Evolutionary conservation across 169 alveolate species (phyloP), one percentile per base, ranked within the genome.

Genomic region (Toxoplasma gondii): DNA sequence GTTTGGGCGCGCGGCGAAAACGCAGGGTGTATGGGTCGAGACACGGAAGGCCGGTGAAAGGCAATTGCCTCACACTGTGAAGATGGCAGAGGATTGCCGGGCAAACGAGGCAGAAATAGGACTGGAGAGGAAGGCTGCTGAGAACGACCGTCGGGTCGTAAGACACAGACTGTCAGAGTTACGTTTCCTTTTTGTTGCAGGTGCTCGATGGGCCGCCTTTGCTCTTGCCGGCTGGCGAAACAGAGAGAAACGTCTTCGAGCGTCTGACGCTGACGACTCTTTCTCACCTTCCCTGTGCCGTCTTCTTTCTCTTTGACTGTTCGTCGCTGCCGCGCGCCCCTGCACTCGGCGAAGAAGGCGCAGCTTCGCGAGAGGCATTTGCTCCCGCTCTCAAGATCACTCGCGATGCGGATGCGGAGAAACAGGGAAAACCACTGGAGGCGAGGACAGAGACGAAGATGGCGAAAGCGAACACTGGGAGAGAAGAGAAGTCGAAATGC

Each of bases 221-320:
- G 36, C 53, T 82, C 39, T 67, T 82, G 69, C 90, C 53, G 64
- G 67, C n/a, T 12, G 1, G 36, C 34, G 90, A 82, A 4, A 31
- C 19, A 17, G 90, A 82, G 41, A 22, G 69, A 22, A 82, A 44
- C 67, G 90, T 82, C 36, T 82, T 22, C 64, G 90, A 82, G 90
- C n/a, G 67, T 5, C 67, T 82, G 64, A 82, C 90, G 53, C 90
- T 82, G 22, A 41, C 38, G 34, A 36, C 64, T 2, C 90, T 82
- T 41, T 82, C 90, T 16, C 90, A 82, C 36, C 67, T 82, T 19
- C 90, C 90, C 67, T 43, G 69, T 24, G 90, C 44, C 54, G 90
- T 82, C 41, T 27, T 82, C 38, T 82, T 82, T 31, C 67, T 82
- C 53, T 82, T 82, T 31, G 90, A 82, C 39, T 38, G 69, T 49